A percentile compares a stretch with the other conserved stretches of the same genome.
Conservation (phyloP, 345 rosid genomes). For the Eucalyptus coolabah region DNA sequence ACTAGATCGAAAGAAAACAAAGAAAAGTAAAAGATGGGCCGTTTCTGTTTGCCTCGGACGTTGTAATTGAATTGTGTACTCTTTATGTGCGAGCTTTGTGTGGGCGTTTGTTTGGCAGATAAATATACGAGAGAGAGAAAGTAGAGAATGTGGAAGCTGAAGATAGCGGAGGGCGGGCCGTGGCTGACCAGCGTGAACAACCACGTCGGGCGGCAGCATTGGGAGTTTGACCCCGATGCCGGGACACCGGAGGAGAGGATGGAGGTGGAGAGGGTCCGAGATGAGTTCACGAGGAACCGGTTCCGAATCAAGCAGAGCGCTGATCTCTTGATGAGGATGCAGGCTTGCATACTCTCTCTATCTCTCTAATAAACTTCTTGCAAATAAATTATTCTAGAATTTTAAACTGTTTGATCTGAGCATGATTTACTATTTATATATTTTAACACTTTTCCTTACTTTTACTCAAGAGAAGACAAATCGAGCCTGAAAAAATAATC, state of each 20-base stretch:
- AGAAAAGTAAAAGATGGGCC: not conserved
- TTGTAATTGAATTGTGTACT: not conserved
- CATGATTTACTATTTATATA: not conserved
- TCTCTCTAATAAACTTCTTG: not conserved
- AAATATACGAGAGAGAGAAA: not conserved
- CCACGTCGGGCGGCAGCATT: conserved; percentile 25
- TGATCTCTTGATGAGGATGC: conserved; percentile 26
- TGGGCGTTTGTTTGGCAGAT: not conserved
- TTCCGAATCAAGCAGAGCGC: conserved; percentile 16
- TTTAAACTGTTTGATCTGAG: not conserved
- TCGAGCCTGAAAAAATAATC: not conserved
- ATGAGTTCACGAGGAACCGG: conserved; percentile 6
- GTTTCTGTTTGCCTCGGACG: not conserved
- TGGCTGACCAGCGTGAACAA: conserved; percentile 12
- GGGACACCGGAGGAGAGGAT: conserved; percentile 16
- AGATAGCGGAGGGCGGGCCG: conserved; percentile 25
- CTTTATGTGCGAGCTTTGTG: not conserved
- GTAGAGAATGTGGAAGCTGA: conserved; percentile 26
- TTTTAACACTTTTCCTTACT: not conserved
- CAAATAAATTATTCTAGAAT: not conserved
- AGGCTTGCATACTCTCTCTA: conserved; percentile 2
- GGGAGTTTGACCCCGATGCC: conserved; percentile 28
- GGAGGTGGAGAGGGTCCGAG: conserved; percentile 8
- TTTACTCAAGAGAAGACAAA: not conserved
- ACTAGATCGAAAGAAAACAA: not conserved